phyloP scores from a whole-genome alignment of 2,329 filamentous ascomycete species.

The Thelonectria olida region DNA sequence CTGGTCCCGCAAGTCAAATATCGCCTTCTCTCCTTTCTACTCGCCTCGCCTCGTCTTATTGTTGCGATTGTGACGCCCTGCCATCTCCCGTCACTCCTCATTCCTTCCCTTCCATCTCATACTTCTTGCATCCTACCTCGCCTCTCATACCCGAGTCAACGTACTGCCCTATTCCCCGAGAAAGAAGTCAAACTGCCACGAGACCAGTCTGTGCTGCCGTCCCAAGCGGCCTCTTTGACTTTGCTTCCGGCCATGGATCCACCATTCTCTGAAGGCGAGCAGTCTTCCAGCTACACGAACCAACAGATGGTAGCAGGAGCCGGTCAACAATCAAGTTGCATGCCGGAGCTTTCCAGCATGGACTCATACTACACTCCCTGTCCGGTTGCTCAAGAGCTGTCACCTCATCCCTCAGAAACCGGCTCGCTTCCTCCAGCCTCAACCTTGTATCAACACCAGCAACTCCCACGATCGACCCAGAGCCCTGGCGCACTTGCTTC shows the following conservation, averaged over 20 bases:
- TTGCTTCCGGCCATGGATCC: conserved; percentile 38
- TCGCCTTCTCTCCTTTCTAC: conserved; percentile 32
- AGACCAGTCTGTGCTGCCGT: conserved; percentile 34
- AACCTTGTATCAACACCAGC: conserved; percentile 32
- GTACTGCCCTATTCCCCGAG: conserved; percentile 26
- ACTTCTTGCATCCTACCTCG: conserved; percentile 14
- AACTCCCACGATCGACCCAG: conserved; percentile 27
- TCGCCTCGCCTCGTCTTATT: conserved; percentile 34
- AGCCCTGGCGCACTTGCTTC: conserved; percentile 33
- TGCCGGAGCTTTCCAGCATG: conserved; percentile 39
- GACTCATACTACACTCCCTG: conserved; percentile 37
- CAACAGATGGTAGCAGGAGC: conserved; percentile 32
- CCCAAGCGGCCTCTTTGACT: conserved; percentile 24
- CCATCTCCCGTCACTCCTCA: conserved; percentile 28
- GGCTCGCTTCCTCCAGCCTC: conserved; percentile 31
- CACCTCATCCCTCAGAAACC: conserved; percentile 34
- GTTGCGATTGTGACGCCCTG: conserved; percentile 40
- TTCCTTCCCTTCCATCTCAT: conserved; percentile 23
- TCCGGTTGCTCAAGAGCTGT: conserved; percentile 31
- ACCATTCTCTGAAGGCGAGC: conserved; percentile 40
- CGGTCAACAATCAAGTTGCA: conserved; percentile 41
- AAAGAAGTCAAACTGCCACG: conserved; percentile 31
- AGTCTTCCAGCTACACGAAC: conserved; percentile 46
- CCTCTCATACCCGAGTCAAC: conserved; percentile 27
- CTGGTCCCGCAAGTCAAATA: conserved; percentile 38